These are phyloP conservation scores for Psilocybe sp. DNA, from an alignment of 768 basidiomycete species.

Conservation along the genomic window DNA sequence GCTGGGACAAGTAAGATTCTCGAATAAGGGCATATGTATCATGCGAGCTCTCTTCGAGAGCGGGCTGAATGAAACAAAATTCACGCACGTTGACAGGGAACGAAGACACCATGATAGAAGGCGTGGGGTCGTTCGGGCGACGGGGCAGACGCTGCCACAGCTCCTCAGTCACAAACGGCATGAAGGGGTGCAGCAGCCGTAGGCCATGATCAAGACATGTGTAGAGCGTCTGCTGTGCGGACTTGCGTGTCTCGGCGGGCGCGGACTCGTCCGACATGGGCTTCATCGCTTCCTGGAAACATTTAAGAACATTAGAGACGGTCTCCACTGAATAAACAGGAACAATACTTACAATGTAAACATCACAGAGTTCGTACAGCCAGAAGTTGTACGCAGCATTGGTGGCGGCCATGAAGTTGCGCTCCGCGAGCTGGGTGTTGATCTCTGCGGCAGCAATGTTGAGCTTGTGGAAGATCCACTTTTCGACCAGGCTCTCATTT, in stretches of 20 bases:
- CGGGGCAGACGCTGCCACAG: constrained; percentile 95
- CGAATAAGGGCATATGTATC: neutral
- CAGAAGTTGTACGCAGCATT: constrained; percentile 88
- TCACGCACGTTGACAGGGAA: constrained; percentile 77
- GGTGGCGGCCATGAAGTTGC: constrained; percentile 94
- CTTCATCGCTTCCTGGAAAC: constrained; percentile 91
- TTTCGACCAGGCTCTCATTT: constrained; percentile 87
- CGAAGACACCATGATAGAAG: constrained; percentile 85
- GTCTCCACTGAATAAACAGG: neutral
- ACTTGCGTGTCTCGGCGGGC: constrained; percentile 58
- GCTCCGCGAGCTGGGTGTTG: constrained; percentile 68
- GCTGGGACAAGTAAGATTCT: neutral
- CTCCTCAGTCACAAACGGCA: constrained; percentile 99
- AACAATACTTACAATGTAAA: constrained; percentile 77
- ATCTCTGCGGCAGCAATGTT: constrained; percentile 77
- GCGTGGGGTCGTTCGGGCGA: constrained; percentile 74
- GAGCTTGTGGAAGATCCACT: constrained; percentile 94
- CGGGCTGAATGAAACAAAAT: neutral
- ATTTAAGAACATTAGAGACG: neutral
- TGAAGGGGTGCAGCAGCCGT: constrained; percentile 92
- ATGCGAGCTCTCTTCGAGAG: no score
- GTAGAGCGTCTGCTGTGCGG: constrained; percentile 94
- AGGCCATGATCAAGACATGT: constrained; percentile 91
- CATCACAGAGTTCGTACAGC: constrained; percentile 98
- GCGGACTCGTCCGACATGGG: constrained; percentile 88